These are phyloP conservation scores for Camellia granthamiana DNA, from an alignment of 148 eudicot genomes.

Conservation along the genomic window DNA sequence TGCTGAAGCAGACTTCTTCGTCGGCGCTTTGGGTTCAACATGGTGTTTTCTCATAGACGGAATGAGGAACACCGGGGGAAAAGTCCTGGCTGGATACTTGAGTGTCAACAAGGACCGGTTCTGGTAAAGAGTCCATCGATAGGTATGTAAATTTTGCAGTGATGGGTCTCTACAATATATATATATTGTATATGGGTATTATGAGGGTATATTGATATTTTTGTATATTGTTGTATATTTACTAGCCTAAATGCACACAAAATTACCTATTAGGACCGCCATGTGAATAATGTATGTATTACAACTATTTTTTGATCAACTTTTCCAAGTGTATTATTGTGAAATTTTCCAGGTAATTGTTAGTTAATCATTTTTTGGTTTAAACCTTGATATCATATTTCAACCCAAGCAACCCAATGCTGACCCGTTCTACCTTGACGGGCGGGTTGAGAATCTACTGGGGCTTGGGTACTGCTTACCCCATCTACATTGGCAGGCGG, in stretches of 20 bases:
- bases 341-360: too few relatives aligned
- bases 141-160: background rate
- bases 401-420: too few relatives aligned
- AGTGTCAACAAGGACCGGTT: conserved; percentile 92
- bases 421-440: too few relatives aligned
- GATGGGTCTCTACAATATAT: background rate
- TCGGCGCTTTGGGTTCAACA: conserved; percentile 92
- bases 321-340: too few relatives aligned
- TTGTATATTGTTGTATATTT: conserved; percentile 3
- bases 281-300: too few relatives aligned
- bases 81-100: conserved; percentile 91
- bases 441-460: too few relatives aligned
- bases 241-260: background rate
- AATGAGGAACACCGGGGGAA: conserved; percentile 95
- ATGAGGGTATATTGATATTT: background rate
- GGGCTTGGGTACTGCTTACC: too few relatives aligned
- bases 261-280: background rate
- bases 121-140: conserved; percentile 41
- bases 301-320: too few relatives aligned
- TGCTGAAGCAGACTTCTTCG: conserved; percentile 73
- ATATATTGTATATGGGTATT: background rate
- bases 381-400: too few relatives aligned
- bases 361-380: too few relatives aligned
- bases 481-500: too few relatives aligned
- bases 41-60: conserved; percentile 95